A percentile compares a stretch with the other conserved stretches of the same genome.
Conservation (phyloP, 129 eudicot genomes). For the Oenanthe sinensis region DNA sequence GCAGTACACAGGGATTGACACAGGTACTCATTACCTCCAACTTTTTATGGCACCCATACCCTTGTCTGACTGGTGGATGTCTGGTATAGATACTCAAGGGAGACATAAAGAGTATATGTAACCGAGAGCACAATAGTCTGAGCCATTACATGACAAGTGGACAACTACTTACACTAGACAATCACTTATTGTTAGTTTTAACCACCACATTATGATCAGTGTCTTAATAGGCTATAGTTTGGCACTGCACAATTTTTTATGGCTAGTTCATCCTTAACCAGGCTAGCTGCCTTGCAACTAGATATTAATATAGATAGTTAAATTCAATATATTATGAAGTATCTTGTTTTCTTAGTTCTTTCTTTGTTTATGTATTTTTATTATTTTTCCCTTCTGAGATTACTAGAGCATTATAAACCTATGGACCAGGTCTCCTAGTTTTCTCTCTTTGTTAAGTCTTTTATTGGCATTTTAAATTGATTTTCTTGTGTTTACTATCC, state of each 20-base stretch:
- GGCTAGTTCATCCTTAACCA: not conserved
- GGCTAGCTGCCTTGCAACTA: not conserved
- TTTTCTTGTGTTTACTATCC: conserved; percentile 15
- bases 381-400: not conserved
- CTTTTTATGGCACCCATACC: too few species aligned
- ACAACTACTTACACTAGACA: not conserved
- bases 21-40: too few species aligned
- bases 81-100: too few species aligned
- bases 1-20: not conserved
- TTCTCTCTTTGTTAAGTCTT: not conserved
- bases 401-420: not conserved
- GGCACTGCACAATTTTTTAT: not conserved
- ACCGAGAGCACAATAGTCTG: too few species aligned
- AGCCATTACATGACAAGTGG: not conserved
- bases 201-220: not conserved
- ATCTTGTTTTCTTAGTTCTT: too few species aligned
- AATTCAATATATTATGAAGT: not conserved
- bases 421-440: not conserved
- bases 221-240: not conserved
- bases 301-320: not conserved
- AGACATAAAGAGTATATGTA: too few species aligned
- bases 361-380: not conserved
- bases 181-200: not conserved
- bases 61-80: too few species aligned
- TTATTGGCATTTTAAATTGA: not conserved